phyloP scores from a whole-genome alignment of 2,329 filamentous ascomycete genomes.

The Fusarium sp. region DNA sequence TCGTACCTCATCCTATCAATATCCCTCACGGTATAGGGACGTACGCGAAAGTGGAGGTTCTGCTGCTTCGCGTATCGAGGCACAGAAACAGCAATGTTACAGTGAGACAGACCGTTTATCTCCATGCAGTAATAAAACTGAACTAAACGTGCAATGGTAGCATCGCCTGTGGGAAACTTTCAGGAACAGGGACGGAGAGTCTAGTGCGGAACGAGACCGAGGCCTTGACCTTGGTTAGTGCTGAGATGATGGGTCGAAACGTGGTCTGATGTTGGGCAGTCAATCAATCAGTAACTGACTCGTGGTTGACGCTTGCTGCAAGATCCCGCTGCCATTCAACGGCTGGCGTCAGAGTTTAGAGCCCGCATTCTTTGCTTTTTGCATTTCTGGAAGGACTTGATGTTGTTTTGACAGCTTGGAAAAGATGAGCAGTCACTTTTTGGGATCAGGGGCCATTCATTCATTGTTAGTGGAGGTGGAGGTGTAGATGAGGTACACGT shows the following conservation, averaged over 20 bases:
- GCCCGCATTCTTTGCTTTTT: neutral
- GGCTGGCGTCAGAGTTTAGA: conserved; percentile 1
- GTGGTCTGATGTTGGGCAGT: conserved; percentile 9
- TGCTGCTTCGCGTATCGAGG: conserved; percentile 20
- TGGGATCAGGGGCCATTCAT: neutral
- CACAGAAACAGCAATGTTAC: neutral
- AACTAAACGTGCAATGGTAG: conserved; percentile 13
- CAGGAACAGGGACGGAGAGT: neutral
- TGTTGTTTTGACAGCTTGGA: neutral
- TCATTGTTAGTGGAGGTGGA: neutral
- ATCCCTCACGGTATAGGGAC: neutral
- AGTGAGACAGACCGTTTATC: conserved; percentile 3
- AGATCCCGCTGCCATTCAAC: conserved; percentile 23
- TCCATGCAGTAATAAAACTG: neutral
- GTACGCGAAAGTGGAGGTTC: neutral
- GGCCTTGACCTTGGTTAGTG: conserved; percentile 3
- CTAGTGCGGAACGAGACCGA: conserved; percentile 21
- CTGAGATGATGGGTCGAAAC: conserved; percentile 7
- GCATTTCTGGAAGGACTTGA: conserved; percentile 20
- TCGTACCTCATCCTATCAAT: neutral
- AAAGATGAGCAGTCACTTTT: conserved; percentile 33
- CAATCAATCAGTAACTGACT: neutral
- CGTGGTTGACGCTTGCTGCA: conserved; percentile 7
- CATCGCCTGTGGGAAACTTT: neutral
- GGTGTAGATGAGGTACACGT: conserved; percentile 31